Conservation (phyloP, 371 early-diverging fungal species). For the Mortierella sp. region DNA sequence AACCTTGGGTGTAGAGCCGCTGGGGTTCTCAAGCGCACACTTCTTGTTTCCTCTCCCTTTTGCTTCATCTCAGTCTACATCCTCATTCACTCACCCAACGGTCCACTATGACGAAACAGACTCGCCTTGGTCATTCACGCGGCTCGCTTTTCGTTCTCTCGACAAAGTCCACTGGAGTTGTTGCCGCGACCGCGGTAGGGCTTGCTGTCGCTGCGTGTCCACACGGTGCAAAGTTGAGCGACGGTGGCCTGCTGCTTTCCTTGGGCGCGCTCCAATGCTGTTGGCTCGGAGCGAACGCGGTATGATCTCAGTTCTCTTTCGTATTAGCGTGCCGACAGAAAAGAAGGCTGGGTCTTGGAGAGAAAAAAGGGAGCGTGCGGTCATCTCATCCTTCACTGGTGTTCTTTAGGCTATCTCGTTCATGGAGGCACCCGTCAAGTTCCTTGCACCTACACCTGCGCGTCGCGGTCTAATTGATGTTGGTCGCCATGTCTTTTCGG, state of each 20-base stretch:
- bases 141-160: conserved; percentile 49
- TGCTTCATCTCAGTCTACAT: not conserved
- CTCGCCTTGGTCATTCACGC: conserved; percentile 30
- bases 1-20: no score
- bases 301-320: no score
- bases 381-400: no score
- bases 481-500: conserved; percentile 55
- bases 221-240: conserved; percentile 12
- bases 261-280: conserved; percentile 42
- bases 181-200: conserved; percentile 45
- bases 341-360: no score
- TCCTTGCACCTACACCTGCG: conserved; percentile 39
- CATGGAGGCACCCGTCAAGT: conserved; percentile 53
- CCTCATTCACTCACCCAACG: not conserved
- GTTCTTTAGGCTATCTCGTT: conserved; percentile 52
- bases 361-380: no score
- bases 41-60: not conserved
- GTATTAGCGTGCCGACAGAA: no score
- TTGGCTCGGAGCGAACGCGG: conserved; percentile 49
- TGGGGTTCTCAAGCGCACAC: no score
- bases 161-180: conserved; percentile 32
- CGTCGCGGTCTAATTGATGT: conserved; percentile 45
- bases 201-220: conserved; percentile 39
- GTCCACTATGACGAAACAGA: conserved; percentile 29
- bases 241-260: conserved; percentile 31